Evolutionary conservation across 148 eudicot genomes (phyloP), one percentile per base, ranked within the genome.

Genomic region (Silene conica): DNA sequence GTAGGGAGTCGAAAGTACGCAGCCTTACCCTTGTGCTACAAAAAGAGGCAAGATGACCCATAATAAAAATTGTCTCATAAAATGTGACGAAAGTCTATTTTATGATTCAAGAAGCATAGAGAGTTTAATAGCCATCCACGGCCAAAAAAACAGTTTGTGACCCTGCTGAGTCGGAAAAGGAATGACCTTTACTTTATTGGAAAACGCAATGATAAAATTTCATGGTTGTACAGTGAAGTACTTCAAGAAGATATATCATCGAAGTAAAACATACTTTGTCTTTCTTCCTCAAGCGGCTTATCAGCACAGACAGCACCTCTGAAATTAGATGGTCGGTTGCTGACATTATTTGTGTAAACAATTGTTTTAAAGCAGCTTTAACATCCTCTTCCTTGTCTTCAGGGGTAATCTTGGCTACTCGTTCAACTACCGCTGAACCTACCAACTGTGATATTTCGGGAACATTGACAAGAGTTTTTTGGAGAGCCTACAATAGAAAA

Each of bases 361-460:
- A 67, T 26, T 81, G 77, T 73, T 77, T 86, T 74, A 95, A 74
- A 65, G 82, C 79, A 25, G 77, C 82, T 83, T 87, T 90, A 67
- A 79, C 62, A 45, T 85, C 77, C 38, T 84, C 81, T 75, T 88
- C 92, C 18, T 81, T 87, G 69, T 85, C 85, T n/a, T 80, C 57
- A 1, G 86, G 76, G 41, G 76, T 72, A 48, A 86, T 67, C 16
- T 76, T 72, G 48, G 84, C 77, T 13, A 95, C 77, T 78, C 80
- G 88, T 72, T 87, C 82, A 52, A 85, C 84, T 67, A 77, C 79
- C 21, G 81, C 79, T 72, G 57, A 75, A 76, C 97, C 96, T 62
- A 90, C 89, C 82, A 92, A 82, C 75, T 83, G 89, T 34, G 76
- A 78, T 57, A 95, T 87, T 86, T 95, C 99, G 10, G 96, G 99